Conservation (phyloP, 2,329 filamentous ascomycete genomes). For the Aquanectria penicillioides region DNA sequence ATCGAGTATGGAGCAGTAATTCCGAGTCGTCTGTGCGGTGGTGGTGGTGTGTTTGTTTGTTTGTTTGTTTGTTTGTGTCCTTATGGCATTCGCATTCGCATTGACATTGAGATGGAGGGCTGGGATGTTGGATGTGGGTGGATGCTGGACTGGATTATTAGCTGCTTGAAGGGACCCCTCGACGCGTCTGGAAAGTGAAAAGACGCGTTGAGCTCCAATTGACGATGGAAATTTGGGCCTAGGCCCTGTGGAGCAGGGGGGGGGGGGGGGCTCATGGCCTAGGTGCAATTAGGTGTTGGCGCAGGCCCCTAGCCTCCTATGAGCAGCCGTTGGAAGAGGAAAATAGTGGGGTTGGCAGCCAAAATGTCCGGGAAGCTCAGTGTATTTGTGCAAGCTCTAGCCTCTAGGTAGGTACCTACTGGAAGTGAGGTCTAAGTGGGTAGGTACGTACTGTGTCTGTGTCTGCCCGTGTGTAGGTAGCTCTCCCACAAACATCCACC, state of each 20-base stretch:
- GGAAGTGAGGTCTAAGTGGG: too few relatives aligned
- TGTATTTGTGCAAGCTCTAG: too few relatives aligned
- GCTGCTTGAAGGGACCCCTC: slow-evolving; percentile 17
- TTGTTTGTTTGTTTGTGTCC: not conserved
- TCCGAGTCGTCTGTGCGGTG: too few relatives aligned
- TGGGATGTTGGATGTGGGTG: not conserved
- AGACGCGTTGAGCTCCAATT: slow-evolving; percentile 22
- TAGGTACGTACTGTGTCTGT: not conserved
- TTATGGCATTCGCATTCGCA: too few relatives aligned
- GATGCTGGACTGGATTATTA: not conserved
- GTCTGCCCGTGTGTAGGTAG: too few relatives aligned
- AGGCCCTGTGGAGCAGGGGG: not conserved
- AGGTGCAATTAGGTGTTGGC: not conserved
- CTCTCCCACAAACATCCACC: slow-evolving; percentile 32
- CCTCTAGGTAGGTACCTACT: too few relatives aligned
- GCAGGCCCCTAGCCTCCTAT: not conserved
- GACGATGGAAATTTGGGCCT: too few relatives aligned
- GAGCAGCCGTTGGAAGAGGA: not conserved
- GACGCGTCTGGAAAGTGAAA: slow-evolving; percentile 13
- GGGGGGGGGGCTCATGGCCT: not conserved
- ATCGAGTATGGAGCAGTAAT: not conserved
- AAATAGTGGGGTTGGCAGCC: slow-evolving; percentile 1
- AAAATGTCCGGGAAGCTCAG: too few relatives aligned
- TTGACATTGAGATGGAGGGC: not conserved
- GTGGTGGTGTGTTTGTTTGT: not conserved